Evolutionary conservation across 2,329 filamentous ascomycete species (phyloP), one percentile per base, ranked within the genome.

Genomic region (Sclerotinia spermophila): DNA sequence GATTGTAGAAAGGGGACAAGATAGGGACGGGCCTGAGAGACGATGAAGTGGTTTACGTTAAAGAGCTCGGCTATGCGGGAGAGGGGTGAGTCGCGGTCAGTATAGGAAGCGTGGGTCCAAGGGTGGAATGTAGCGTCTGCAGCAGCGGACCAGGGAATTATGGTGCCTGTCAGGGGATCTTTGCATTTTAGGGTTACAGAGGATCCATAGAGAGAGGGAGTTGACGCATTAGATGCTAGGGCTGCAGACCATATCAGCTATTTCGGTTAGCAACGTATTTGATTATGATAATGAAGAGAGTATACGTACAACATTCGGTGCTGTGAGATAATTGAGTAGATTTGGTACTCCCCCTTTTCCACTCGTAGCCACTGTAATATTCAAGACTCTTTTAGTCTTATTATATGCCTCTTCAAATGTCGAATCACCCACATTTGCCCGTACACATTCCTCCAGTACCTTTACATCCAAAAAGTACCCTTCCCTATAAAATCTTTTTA

Each of bases 391-490:
- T 78, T 96, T 96, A 53, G 93, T 97, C 72, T 89, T 88, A 67
- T 90, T 87, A 78, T 94, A 97, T 0, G 95, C 95, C 81, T 97
- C 95, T 80, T 96, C 93, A 77, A 98, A 98, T 0, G 94, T 97
- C 73, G 97, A 79, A 76, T 97, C 92, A 15, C 94, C 94, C 21
- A 97, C 89, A 75, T 97, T 97, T 21, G 90, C 89, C 71, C 91
- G 87, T 21, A 97, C 91, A 75, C 93, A 95, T 71, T 94, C 88
- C 78, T 96, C 93, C 60, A 98, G 82, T 15, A 96, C 90, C 55
- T 86, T 88, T 5, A 93, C 88, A 79, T 97, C 94, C 42, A 97
- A 85, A 71, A 97, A 92, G 77, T 96, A 93, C 0, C 94, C 94
- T 75, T 94, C 90, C 53, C 84, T 84, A 65, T 90, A 84, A 77